Evolutionary conservation across 495 filamentous ascomycete genomes (phyloP), one percentile per base, ranked within the genome.

Genomic region (Glarea lozoyensis): DNA sequence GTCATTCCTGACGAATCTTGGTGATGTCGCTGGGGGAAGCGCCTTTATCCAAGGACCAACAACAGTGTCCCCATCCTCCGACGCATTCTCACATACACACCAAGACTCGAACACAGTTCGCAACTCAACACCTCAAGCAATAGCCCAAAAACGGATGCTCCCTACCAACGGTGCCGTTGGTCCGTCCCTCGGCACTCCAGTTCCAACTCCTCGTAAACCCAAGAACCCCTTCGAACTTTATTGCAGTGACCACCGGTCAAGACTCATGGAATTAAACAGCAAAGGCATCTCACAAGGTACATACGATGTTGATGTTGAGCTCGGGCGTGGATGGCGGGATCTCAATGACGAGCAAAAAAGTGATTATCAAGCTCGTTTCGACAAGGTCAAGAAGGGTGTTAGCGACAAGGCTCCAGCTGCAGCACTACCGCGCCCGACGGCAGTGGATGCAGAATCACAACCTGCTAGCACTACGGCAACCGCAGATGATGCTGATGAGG

Each of bases 191-290:
- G 24, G 23, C 2, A 20, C 42, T 25, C 16, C 43, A 17, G 20
- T 24, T 3, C 10, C 7, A 3, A 41, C 56, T 27, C 63, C 64
- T 44, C 61, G 64, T 42, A 64, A 63, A 31, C 63, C 66, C 5
- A 64, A 60, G 40, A 70, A 52, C 39, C 66, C 69, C 3, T 76
- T 75, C 50, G 69, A 75, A 25, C 56, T 75, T 10, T 76, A 70
- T 55, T 70, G 64, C 48, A 61, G 65, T 37, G 68, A 72, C 35
- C 58, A 56, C 10, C 55, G 69, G 22, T 55, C 61, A 2, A 32
- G 62, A 6, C 45, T 69, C 3, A 55, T 61, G 22, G 53, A 59
- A n/a, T 50, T 67, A 45, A 48, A 60, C 35, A 57, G 60, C 32
- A 58, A 63, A 17, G 55, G 57, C 35, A 61, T 62, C 20, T 46